phyloP scores from a whole-genome alignment of 1,284 basidiomycete genomes.

The Apiotrichum sp. region DNA sequence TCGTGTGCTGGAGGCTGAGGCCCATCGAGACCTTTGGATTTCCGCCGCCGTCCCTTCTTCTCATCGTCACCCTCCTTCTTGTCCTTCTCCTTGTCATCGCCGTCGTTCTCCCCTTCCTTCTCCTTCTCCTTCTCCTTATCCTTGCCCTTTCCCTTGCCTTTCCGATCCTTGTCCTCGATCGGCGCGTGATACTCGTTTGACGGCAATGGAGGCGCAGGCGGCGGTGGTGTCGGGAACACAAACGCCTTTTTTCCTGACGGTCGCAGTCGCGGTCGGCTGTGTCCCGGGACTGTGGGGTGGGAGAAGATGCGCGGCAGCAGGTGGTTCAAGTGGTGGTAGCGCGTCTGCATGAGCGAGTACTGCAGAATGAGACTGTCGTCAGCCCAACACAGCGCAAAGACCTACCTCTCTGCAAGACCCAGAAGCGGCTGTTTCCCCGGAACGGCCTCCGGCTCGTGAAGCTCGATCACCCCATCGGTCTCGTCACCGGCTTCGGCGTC shows the following conservation, averaged over 20 bases:
- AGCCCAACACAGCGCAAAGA: neutral
- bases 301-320: conserved; percentile 42
- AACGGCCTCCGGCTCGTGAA: conserved; percentile 3
- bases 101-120: neutral
- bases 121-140: neutral
- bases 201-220: conserved; percentile 23
- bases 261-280: conserved; percentile 31
- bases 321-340: conserved; percentile 34
- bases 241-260: conserved; percentile 30
- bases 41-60: conserved; percentile 9
- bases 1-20: conserved; percentile 37
- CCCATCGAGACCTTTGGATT: conserved; percentile 13
- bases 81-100: neutral
- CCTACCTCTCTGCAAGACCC: conserved; percentile 34
- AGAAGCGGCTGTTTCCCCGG: conserved; percentile 23
- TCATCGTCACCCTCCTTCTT: conserved; percentile 4
- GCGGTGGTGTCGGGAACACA: conserved; percentile 34
- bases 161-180: conserved; percentile 5
- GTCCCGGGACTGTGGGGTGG: conserved; percentile 37
- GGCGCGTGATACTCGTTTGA: conserved; percentile 16
- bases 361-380: conserved; percentile 30
- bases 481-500: conserved; percentile 5
- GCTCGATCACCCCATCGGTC: conserved; percentile 2
- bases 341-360: conserved; percentile 35
- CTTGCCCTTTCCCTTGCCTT: neutral